These are phyloP conservation scores for Fusarium devonianum DNA, from an alignment of 2,329 filamentous ascomycete species.

Conservation along the genomic window DNA sequence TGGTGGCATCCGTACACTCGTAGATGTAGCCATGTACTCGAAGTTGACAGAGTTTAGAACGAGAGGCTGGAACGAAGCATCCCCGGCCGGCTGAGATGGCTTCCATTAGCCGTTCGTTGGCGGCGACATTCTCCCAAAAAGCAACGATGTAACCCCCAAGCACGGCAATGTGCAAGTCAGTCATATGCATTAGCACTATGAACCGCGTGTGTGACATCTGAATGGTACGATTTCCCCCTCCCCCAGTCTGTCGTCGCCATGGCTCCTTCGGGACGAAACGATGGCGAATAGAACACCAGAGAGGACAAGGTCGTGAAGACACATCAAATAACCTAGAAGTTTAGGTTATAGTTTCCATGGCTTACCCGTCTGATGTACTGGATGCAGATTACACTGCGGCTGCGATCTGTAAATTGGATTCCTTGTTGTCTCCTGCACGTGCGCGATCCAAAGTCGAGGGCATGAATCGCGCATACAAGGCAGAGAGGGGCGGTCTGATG, in stretches of 20 bases:
- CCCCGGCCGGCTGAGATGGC: constrained; percentile 27
- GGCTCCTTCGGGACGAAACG: constrained; percentile 15
- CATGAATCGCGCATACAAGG: neutral
- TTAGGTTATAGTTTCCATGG: constrained; percentile 24
- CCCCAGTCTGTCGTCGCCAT: constrained; percentile 10
- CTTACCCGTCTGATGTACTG: neutral
- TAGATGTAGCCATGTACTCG: too few species aligned
- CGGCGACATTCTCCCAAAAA: neutral
- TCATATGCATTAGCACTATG: constrained; percentile 17
- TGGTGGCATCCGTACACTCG: neutral
- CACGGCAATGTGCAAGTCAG: constrained; percentile 11
- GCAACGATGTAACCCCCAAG: constrained; percentile 20
- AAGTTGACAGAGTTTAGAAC: neutral
- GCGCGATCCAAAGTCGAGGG: constrained; percentile 3
- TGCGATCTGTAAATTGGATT: constrained; percentile 11
- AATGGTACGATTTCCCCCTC: constrained; percentile 30
- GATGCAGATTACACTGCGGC: constrained; percentile 2
- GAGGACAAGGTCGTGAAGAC: neutral
- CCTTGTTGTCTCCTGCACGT: neutral
- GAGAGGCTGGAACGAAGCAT: neutral
- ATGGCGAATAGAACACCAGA: constrained; percentile 16
- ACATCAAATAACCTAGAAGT: constrained; percentile 32
- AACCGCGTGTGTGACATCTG: constrained; percentile 24
- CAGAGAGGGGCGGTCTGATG: neutral
- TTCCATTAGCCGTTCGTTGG: constrained; percentile 18